phyloP scores from a whole-genome alignment of 345 rosid genomes.

The Citropsis articulata region DNA sequence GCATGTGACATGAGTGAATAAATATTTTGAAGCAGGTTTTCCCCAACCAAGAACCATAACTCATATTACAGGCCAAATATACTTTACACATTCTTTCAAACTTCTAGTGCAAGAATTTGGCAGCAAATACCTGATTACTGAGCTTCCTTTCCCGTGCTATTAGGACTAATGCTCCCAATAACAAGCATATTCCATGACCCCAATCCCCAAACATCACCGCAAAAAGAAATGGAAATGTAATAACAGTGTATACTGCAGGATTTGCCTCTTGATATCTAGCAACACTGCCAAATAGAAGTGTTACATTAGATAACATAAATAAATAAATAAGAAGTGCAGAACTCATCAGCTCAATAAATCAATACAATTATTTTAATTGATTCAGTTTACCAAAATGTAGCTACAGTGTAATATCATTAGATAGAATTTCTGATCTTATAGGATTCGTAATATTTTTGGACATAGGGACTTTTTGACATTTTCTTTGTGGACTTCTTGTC shows the following conservation, averaged over 20 bases:
- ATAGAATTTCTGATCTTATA: too few relatives aligned
- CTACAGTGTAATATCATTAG: too few relatives aligned
- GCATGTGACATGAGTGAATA: not conserved
- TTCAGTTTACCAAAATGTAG: slow-evolving; percentile 1
- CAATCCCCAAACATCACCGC: slow-evolving; percentile 99
- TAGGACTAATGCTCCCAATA: slow-evolving; percentile 85
- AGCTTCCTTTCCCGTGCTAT: slow-evolving; percentile 81
- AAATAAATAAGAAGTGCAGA: not conserved
- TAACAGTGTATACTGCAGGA: slow-evolving; percentile 84
- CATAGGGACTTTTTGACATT: too few relatives aligned
- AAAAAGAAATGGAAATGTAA: slow-evolving; percentile 96
- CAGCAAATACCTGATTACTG: slow-evolving; percentile 55
- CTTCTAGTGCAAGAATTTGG: not conserved
- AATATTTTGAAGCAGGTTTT: not conserved
- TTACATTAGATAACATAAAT: slow-evolving; percentile 11
- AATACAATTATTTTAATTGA: not conserved
- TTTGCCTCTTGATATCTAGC: slow-evolving; percentile 97
- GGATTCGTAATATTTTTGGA: too few relatives aligned
- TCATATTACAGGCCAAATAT: not conserved
- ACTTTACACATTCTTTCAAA: not conserved
- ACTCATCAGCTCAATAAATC: slow-evolving; percentile 15
- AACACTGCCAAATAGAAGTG: slow-evolving; percentile 60
- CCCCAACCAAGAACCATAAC: not conserved
- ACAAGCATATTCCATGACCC: slow-evolving; percentile 98
- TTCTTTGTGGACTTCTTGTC: too few relatives aligned